phyloP scores from a whole-genome alignment of 345 rosid genomes.

The Salix caprea region DNA sequence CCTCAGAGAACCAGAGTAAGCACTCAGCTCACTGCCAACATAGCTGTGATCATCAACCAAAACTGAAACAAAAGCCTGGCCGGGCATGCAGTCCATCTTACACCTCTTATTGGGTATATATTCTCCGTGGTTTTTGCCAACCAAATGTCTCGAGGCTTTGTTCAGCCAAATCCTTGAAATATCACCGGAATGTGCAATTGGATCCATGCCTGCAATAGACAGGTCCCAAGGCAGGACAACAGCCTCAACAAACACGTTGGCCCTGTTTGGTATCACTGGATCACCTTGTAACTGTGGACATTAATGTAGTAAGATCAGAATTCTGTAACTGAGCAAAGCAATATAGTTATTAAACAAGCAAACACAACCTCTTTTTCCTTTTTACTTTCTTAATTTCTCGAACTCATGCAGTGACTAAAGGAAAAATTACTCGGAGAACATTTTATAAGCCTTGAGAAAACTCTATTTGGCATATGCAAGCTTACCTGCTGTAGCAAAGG shows the following conservation, averaged over 20 bases:
- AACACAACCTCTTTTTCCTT: no score
- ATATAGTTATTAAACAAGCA: no score
- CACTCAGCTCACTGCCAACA: constrained; percentile 4
- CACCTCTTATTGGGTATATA: constrained; percentile 46
- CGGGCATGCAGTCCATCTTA: constrained; percentile 30
- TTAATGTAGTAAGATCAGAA: constrained; percentile 3
- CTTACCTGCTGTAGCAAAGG: constrained; percentile 50
- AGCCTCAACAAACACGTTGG: constrained; percentile 59
- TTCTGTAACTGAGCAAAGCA: background rate
- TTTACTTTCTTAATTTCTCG: no score
- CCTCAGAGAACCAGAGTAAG: constrained; percentile 5
- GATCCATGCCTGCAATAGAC: constrained; percentile 45
- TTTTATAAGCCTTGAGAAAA: background rate
- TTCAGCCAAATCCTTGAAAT: constrained; percentile 15
- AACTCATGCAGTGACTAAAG: no score
- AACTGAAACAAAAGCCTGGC: constrained; percentile 13
- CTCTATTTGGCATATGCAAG: background rate
- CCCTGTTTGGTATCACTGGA: constrained; percentile 31
- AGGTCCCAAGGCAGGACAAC: constrained; percentile 69
- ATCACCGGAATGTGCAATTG: constrained; percentile 18
- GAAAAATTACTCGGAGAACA: background rate
- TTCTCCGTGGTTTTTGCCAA: constrained; percentile 21
- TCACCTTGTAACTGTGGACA: constrained; percentile 44
- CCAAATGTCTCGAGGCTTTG: constrained; percentile 1
- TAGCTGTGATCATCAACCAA: constrained; percentile 12